Evolutionary conservation across 768 basidiomycete genomes (phyloP).

Genomic region (Thelephora ganbajun): DNA sequence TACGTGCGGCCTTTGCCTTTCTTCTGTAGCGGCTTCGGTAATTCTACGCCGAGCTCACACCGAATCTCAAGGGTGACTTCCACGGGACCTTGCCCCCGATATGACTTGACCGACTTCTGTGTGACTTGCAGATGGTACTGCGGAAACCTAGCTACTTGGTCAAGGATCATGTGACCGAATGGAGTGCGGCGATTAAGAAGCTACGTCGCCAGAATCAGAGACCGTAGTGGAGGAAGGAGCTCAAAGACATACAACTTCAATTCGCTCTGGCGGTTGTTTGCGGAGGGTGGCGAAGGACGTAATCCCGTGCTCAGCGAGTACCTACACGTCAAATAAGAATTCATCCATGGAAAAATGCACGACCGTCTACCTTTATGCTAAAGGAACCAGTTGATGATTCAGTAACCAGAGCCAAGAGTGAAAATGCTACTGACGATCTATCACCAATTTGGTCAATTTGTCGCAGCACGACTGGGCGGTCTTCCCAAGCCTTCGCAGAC

Average conservation of each 20-base stretch:
- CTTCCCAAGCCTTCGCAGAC: conserved; percentile 84
- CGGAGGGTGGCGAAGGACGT: conserved; percentile 43
- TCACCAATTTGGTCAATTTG: conserved; percentile 89
- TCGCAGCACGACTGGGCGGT: conserved; percentile 66
- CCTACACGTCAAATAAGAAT: conserved; percentile 23
- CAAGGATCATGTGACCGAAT: conserved; percentile 59
- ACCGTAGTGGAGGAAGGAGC: background rate
- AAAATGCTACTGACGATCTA: conserved; percentile 45
- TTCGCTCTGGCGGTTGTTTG: conserved; percentile 38
- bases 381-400: background rate
- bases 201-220: conserved; percentile 19
- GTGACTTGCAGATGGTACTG: conserved; percentile 40
- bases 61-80: conserved; percentile 40
- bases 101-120: conserved; percentile 26
- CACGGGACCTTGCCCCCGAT: conserved; percentile 37
- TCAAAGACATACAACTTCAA: conserved; percentile 42
- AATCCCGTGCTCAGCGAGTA: conserved; percentile 64
- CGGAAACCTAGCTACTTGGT: conserved; percentile 49
- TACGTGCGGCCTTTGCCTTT: conserved; percentile 29
- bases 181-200: conserved; percentile 61
- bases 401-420: background rate
- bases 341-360: conserved; percentile 6
- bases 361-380: conserved; percentile 10
- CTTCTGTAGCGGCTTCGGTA: conserved; percentile 10
- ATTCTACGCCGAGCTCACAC: conserved; percentile 33